Percentiles rank a stretch among this genome's conserved stretches.
These are phyloP conservation scores for Pilaira anomala DNA, from an alignment of 192 early-diverging fungal species.

Conservation along the genomic window DNA sequence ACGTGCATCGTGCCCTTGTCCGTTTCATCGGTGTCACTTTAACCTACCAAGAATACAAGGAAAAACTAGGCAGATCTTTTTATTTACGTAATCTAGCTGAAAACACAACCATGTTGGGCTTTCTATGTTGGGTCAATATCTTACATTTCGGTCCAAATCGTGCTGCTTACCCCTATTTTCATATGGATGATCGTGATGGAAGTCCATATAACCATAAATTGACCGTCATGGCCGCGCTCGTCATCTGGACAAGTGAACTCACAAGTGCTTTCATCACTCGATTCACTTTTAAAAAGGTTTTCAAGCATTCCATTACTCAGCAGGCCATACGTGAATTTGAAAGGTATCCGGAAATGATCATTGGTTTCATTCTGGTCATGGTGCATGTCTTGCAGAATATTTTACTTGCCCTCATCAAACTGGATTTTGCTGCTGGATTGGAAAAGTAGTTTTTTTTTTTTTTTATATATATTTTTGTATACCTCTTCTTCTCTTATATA, in stretches of 20 bases:
- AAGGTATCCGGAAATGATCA: slow-evolving; percentile 63
- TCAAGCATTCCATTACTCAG: slow-evolving; percentile 56
- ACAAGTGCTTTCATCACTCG: slow-evolving; percentile 59
- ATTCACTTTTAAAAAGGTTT: slow-evolving; percentile 52
- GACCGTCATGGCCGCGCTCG: slow-evolving; percentile 58
- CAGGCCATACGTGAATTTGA: slow-evolving; percentile 67
- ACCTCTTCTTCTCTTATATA: too few species aligned
- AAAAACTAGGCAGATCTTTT: slow-evolving; percentile 65
- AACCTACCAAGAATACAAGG: slow-evolving; percentile 64
- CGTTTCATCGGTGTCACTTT: slow-evolving; percentile 55
- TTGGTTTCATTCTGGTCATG: slow-evolving; percentile 64
- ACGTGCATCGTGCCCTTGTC: slow-evolving; percentile 48
- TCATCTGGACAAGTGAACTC: slow-evolving; percentile 68
- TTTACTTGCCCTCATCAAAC: slow-evolving; percentile 57
- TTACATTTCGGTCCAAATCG: slow-evolving; percentile 70
- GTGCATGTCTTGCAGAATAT: slow-evolving; percentile 74
- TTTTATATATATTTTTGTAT: too few species aligned
- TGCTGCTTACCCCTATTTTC: slow-evolving; percentile 65
- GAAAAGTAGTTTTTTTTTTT: neutral
- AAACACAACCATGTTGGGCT: slow-evolving; percentile 75
- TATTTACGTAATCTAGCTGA: slow-evolving; percentile 74
- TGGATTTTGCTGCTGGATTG: slow-evolving; percentile 41
- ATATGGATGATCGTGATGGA: slow-evolving; percentile 53
- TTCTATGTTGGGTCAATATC: slow-evolving; percentile 65
- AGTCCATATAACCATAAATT: slow-evolving; percentile 47